These are phyloP conservation scores for Hygrophila difformis DNA, from an alignment of 257 asterid genomes.

Conservation along the genomic window DNA sequence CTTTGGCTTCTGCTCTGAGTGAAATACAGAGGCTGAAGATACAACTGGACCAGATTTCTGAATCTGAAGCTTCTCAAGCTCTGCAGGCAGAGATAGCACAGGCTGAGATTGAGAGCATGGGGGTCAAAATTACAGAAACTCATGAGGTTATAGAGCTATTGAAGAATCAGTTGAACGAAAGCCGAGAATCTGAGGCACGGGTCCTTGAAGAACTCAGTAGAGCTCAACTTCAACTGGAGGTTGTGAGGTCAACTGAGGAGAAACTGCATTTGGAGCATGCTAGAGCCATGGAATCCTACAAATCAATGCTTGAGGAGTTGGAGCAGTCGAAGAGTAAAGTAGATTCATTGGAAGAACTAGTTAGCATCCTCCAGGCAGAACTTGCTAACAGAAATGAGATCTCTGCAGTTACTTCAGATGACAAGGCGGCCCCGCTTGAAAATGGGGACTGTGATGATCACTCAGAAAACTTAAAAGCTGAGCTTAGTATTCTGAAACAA, in stretches of 20 bases:
- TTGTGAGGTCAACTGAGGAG: slow-evolving; percentile 42
- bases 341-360: slow-evolving; percentile 45
- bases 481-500: slow-evolving; percentile 26
- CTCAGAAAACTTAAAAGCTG: slow-evolving; percentile 18
- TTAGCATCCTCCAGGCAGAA: slow-evolving; percentile 35
- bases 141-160: slow-evolving; percentile 49
- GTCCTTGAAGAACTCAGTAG: slow-evolving; percentile 49
- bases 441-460: slow-evolving; percentile 13
- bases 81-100: slow-evolving; percentile 64
- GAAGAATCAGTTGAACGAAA: slow-evolving; percentile 44
- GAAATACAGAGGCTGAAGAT: slow-evolving; percentile 71
- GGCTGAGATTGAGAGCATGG: slow-evolving; percentile 51
- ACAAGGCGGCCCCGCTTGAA: slow-evolving; percentile 6
- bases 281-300: slow-evolving; percentile 29
- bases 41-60: slow-evolving; percentile 46
- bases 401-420: slow-evolving; percentile 14
- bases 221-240: slow-evolving; percentile 53
- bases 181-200: slow-evolving; percentile 51
- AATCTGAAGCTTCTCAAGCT: slow-evolving; percentile 62
- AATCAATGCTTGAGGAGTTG: slow-evolving; percentile 46
- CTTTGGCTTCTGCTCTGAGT: slow-evolving; percentile 57
- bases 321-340: slow-evolving; percentile 46
- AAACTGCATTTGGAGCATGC: slow-evolving; percentile 35
- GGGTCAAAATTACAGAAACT: slow-evolving; percentile 50
- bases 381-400: slow-evolving; percentile 14